Percentiles rank a stretch among this genome's conserved stretches.
These are phyloP conservation scores for Fusarium nodosum DNA, from an alignment of 2,329 filamentous ascomycete genomes.

Conservation along the genomic window DNA sequence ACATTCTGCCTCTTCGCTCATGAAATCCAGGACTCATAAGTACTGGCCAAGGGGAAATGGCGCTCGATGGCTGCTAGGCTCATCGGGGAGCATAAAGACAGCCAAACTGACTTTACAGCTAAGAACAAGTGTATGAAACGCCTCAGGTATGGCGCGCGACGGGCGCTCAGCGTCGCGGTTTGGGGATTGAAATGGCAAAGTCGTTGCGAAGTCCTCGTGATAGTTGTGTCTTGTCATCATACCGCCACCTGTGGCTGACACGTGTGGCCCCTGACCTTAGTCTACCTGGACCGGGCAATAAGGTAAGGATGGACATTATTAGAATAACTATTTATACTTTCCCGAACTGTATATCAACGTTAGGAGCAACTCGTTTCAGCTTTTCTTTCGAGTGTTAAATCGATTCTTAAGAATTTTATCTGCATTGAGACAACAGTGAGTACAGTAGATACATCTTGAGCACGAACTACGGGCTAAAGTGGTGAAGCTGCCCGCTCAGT, in stretches of 20 bases:
- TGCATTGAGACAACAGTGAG: neutral
- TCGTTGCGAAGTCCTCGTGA: slow-evolving; percentile 24
- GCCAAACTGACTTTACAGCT: slow-evolving; percentile 15
- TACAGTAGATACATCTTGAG: neutral
- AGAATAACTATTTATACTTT: neutral
- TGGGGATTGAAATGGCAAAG: slow-evolving; percentile 22
- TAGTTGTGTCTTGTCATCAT: slow-evolving; percentile 45
- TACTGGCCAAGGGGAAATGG: slow-evolving; percentile 39
- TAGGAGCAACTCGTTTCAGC: neutral
- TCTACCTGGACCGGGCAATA: neutral
- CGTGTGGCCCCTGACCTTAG: slow-evolving; percentile 20
- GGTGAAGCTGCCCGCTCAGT: neutral
- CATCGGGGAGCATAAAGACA: slow-evolving; percentile 43
- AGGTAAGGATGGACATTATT: neutral
- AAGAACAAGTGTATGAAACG: slow-evolving; percentile 10
- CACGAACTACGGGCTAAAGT: neutral
- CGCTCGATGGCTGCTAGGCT: slow-evolving; percentile 43
- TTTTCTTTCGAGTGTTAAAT: neutral
- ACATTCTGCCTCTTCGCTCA: slow-evolving; percentile 50
- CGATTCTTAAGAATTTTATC: neutral
- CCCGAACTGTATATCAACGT: neutral
- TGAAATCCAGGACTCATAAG: slow-evolving; percentile 34
- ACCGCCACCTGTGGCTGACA: slow-evolving; percentile 40
- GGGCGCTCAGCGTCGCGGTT: slow-evolving; percentile 38
- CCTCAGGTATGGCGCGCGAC: slow-evolving; percentile 35